These are phyloP conservation scores for Myriosclerotinia scirpicola DNA, from an alignment of 2,329 filamentous ascomycete species.

Conservation along the genomic window DNA sequence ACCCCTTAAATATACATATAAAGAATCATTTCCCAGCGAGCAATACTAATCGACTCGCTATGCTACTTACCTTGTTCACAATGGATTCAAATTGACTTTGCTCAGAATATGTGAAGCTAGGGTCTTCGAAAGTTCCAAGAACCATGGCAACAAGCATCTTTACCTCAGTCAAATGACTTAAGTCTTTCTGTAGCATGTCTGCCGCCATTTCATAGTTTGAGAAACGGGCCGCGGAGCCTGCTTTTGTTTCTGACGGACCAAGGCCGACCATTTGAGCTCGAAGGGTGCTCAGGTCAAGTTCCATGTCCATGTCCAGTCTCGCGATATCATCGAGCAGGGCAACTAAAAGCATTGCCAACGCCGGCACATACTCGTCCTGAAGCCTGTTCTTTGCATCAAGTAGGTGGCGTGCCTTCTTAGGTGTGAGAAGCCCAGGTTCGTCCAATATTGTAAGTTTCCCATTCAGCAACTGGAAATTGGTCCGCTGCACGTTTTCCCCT, in stretches of 20 bases:
- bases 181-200: background rate
- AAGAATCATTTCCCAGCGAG: background rate
- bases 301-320: background rate
- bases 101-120: background rate
- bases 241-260: background rate
- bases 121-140: slow-evolving; percentile 12
- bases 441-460: slow-evolving; percentile 1
- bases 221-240: background rate
- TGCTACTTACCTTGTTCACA: background rate
- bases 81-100: background rate
- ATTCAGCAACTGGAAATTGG: slow-evolving; percentile 2
- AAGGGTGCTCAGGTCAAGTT: background rate
- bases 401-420: background rate
- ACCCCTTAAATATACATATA: too few relatives aligned
- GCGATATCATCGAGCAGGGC: background rate
- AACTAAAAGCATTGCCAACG: background rate
- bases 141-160: background rate
- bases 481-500: slow-evolving; percentile 7
- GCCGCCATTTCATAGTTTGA: background rate
- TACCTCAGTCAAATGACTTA: background rate
- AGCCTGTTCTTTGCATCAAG: slow-evolving; percentile 2
- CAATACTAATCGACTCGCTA: background rate
- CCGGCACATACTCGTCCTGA: background rate
- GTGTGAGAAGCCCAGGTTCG: background rate
- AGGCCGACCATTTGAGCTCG: background rate